Evolutionary conservation across 2,329 filamentous ascomycete species (phyloP), one percentile per base, ranked within the genome.

Genomic region (Seiridium cupressi): DNA sequence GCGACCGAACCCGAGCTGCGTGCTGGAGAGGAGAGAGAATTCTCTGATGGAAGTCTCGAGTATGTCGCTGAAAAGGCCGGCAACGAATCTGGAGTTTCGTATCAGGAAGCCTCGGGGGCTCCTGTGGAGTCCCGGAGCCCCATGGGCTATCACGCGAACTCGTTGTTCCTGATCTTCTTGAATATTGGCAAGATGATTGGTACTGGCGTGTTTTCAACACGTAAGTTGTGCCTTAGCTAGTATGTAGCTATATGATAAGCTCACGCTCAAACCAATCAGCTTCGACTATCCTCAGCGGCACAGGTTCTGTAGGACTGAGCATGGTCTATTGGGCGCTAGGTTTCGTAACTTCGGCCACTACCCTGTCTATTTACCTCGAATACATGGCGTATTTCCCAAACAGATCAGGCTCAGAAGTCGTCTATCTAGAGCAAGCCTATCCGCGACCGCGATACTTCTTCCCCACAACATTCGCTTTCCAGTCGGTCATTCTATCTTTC

Each of bases 251-350:
- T 48, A 31, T 7, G 18, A 6, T 7, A 7, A 18, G 34, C 36
- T 32, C 13, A 55, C 51, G 13, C 34, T 47, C 44, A n/a, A 5
- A 48, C 44, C n/a, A n/a, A 48, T n/a, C 4, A 46, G 35, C n/a
- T 7, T 55, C 38, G 0, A 78, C 78, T 0, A 84, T 90, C n/a
- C 75, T 90, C 2, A 74, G 66, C 1, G 81, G 81, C 0, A 84
- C 85, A 0, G 87, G 87, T 1, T 89, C 86, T 0, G 77, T 89
- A 7, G 88, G 88, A 0, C 72, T 89, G 77, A 80, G n/a, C 40
- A 72, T 90, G 59, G 78, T 90, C n/a, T 89, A 85, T 72, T 90
- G 88, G 87, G 71, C 82, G 1, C 77, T 90, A 10, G 88, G 88
- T 3, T 84, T 84, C 60, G 54, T 89, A 44, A 84, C 87, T 57